These are phyloP conservation scores for Yamadazyma phyllophila DNA, from an alignment of 805 yeast genomes.

Conservation along the genomic window DNA sequence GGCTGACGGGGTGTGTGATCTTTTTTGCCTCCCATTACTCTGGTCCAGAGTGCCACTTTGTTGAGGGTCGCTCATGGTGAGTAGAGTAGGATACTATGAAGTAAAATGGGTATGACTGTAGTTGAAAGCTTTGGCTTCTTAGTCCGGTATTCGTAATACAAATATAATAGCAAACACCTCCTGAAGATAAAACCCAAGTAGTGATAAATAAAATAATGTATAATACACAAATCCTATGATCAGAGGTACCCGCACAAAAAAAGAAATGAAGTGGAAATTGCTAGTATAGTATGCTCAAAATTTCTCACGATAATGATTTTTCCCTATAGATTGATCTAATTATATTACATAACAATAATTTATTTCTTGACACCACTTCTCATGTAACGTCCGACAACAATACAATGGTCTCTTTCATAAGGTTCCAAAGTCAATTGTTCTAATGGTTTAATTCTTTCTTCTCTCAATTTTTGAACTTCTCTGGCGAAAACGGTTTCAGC, in stretches of 20 bases:
- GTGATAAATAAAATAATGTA: neutral
- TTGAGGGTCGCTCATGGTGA: too few species aligned
- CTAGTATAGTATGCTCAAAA: too few species aligned
- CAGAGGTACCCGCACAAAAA: too few species aligned
- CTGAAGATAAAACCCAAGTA: neutral
- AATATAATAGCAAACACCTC: too few species aligned
- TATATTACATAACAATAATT: conserved; percentile 10
- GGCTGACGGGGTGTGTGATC: neutral
- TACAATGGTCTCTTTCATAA: conserved; percentile 99
- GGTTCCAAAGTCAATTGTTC: conserved; percentile 99
- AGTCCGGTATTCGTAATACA: too few species aligned
- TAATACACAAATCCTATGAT: neutral
- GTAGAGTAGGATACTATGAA: too few species aligned
- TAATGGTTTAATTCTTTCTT: conserved; percentile 96
- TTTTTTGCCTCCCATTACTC: neutral
- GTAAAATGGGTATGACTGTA: too few species aligned
- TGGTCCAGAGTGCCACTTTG: too few species aligned
- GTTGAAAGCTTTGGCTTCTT: too few species aligned
- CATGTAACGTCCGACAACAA: conserved; percentile 94
- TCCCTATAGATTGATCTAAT: conserved; percentile 5
- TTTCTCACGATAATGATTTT: neutral
- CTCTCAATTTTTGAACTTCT: conserved; percentile 98
- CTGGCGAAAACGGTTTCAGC: conserved; percentile 99
- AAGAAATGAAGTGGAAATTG: too few species aligned
- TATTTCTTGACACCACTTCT: conserved; percentile 73